Conservation (phyloP, 2,329 filamentous ascomycete species). For the Talaromyces verruculosus region DNA sequence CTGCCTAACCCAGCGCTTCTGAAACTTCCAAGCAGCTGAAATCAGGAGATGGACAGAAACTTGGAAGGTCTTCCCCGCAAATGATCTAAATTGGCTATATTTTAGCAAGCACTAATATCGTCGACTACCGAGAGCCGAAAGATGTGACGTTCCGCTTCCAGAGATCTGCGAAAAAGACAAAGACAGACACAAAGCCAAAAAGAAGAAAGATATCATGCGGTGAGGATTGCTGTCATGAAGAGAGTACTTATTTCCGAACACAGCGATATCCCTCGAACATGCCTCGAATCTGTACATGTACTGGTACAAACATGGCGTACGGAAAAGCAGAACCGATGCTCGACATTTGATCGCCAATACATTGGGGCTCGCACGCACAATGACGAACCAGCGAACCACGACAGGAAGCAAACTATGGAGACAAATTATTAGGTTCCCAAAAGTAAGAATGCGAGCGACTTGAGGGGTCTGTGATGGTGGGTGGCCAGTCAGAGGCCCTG, state of each 20-base stretch:
- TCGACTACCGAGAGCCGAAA: slow-evolving; percentile 9
- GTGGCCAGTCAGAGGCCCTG: neutral
- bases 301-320: neutral
- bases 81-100: neutral
- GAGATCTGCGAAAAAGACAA: neutral
- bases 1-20: neutral
- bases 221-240: neutral
- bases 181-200: neutral
- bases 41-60: neutral
- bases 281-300: neutral
- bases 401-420: neutral
- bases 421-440: neutral
- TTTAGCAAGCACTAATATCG: neutral
- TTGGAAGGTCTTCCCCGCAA: slow-evolving; percentile 1
- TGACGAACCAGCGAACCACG: neutral
- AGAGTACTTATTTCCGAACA: neutral
- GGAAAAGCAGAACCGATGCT: neutral
- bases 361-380: neutral
- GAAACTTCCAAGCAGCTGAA: neutral
- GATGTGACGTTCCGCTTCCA: neutral
- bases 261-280: neutral
- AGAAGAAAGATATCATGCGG: neutral
- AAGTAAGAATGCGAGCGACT: neutral
- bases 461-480: neutral
- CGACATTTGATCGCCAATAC: neutral